Percentiles rank a stretch among this genome's conserved stretches.
phyloP scores from a whole-genome alignment of 108 stramenopile species.

The Phaeodactylum tricornutum region DNA sequence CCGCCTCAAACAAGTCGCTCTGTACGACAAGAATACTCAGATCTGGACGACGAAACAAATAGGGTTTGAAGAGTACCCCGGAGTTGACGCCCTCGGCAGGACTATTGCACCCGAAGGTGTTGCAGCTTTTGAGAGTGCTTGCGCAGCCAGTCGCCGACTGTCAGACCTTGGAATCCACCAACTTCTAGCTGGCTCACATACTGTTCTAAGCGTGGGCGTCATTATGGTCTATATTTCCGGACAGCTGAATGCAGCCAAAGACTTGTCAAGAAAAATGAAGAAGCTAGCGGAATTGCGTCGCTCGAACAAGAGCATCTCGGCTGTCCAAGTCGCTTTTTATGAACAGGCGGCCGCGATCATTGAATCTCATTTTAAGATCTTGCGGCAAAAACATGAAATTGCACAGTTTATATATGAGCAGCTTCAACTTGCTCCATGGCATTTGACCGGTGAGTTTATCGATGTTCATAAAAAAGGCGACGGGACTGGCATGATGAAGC shows the following conservation, averaged over 20 bases:
- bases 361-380: conserved; percentile 42
- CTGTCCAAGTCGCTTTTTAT: conserved; percentile 33
- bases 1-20: conserved; percentile 68
- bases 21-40: conserved; percentile 62
- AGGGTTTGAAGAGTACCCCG: conserved; percentile 62
- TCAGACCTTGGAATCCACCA: conserved; percentile 70
- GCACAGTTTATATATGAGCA: conserved; percentile 85
- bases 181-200: conserved; percentile 47
- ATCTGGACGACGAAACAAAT: conserved; percentile 64
- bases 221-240: conserved; percentile 71
- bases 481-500: conserved; percentile 75
- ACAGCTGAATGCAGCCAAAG: conserved; percentile 45
- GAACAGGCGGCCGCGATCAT: conserved; percentile 55
- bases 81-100: conserved; percentile 61
- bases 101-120: conserved; percentile 57
- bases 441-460: conserved; percentile 73
- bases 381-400: conserved; percentile 66
- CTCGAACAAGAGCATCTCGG: conserved; percentile 24
- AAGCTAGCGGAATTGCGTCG: conserved; percentile 48
- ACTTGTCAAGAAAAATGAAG: conserved; percentile 47
- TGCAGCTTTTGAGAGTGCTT: conserved; percentile 56
- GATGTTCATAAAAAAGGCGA: conserved; percentile 81
- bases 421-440: conserved; percentile 74
- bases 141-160: conserved; percentile 49
- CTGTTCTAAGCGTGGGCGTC: conserved; percentile 47